Base-by-base conservation (phyloP, 495 filamentous ascomycete genomes). In the Trichoderma parareesei region DNA sequence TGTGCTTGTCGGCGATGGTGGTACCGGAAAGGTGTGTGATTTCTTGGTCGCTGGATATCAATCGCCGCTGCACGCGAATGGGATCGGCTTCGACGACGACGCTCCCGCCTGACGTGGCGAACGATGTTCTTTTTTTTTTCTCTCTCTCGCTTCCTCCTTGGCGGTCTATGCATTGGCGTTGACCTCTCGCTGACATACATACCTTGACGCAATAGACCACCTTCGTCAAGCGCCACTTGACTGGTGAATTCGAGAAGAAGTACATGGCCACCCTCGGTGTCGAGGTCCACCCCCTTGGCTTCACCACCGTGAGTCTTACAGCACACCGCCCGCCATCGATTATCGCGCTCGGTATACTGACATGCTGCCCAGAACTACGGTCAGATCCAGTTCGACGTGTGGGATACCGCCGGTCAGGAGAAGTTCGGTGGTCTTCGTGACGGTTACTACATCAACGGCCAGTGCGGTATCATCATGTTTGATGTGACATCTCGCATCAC, bases 391-490 rank as follows among this genome's bases (percentile, higher is more conserved):
- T 99, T 99, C 83, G 95, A 99, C 78, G 95, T 98, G 67, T 99
- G 95, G 95, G 95, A 99, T 76, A 99, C 95, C 68, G 95, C 95
- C 70, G 95, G 95, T 70, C 95, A 99, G 79, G 95, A 99, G 86
- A 99, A 99, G 87, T 99, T 99, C 71, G 95, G 95, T 83, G 95
- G 95, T 84, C 90, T 99, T 72, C 88, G 95, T 81, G 95, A 99
- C 82, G 95, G 95, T 67, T 99, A 99, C 86, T 99, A 99, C 81
- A 99, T 99, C 87, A 98, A 97, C 85, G 95, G 95, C 69, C 94
- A 98, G 82, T 97, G 94, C 77, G 95, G 95, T 82, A 96, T 99
- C 84, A 98, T 99, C 88, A 99, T 99, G 95, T 99, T 99, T 81
- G 95, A 99, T 78, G 95, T 99, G 65, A 99, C 95, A 60, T 98